A percentile compares a stretch with the other conserved stretches of the same genome.
Evolutionary conservation across 345 rosid genomes (phyloP).

Genomic region (Toxicodendron radicans): DNA sequence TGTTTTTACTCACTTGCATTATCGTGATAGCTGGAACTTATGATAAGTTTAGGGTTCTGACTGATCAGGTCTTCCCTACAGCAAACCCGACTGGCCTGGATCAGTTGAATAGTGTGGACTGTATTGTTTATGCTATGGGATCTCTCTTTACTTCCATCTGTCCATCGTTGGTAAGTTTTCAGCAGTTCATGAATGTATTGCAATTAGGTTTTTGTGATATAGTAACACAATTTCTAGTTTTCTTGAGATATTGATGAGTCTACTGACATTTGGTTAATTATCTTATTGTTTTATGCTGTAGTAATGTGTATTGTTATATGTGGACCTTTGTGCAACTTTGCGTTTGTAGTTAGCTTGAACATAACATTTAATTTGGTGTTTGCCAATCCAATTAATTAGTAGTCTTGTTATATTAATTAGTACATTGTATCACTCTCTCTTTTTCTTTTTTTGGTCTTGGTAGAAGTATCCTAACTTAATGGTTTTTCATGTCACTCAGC

Average conservation of each 20-base stretch:
- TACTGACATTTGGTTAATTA: background rate
- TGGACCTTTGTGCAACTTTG: background rate
- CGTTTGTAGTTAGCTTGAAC: background rate
- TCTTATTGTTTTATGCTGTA: background rate
- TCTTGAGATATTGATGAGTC: background rate
- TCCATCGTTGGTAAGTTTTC: constrained; percentile 73
- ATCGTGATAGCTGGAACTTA: background rate
- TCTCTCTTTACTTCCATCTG: constrained; percentile 95
- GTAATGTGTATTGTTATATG: background rate
- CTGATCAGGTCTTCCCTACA: constrained; percentile 73
- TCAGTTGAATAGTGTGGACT: constrained; percentile 72
- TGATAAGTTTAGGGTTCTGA: constrained; percentile 2
- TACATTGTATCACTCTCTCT: background rate
- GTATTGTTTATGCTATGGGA: constrained; percentile 95
- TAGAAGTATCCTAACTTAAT: background rate
- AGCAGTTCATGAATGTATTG: background rate
- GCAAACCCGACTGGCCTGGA: constrained; percentile 77
- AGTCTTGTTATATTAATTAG: background rate
- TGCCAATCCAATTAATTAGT: background rate
- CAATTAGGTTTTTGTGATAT: background rate
- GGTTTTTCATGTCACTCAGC: background rate
- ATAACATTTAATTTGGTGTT: background rate
- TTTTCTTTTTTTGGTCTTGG: background rate
- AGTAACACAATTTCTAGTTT: background rate
- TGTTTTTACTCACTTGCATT: background rate